Evolutionary conservation across 768 basidiomycete species (phyloP).

Genomic region (Auriscalpium orientale): DNA sequence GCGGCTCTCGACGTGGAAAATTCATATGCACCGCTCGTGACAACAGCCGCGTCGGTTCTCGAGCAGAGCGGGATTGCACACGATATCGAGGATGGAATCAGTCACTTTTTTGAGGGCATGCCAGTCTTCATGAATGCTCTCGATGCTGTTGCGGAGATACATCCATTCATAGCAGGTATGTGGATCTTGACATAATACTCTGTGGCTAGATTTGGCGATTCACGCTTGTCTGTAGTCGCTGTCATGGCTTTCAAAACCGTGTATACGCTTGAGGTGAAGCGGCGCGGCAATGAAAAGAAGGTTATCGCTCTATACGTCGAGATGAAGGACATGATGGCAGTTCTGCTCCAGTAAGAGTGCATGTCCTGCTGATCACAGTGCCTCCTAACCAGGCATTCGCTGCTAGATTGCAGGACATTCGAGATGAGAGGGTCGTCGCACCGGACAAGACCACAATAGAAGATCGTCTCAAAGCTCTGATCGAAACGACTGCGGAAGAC

Average conservation of each 20-base stretch:
- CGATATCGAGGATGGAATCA: constrained; percentile 8
- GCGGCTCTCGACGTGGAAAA: too few relatives aligned
- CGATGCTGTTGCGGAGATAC: constrained; percentile 21
- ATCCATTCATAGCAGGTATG: constrained; percentile 22
- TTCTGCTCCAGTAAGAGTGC: not conserved
- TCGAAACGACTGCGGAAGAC: constrained; percentile 17
- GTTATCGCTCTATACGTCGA: constrained; percentile 37
- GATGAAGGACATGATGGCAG: constrained; percentile 43
- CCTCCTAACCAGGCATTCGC: not conserved
- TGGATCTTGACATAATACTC: not conserved
- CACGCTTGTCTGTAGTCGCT: constrained; percentile 26
- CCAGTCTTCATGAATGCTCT: constrained; percentile 21
- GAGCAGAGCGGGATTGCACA: too few relatives aligned
- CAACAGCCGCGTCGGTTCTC: too few relatives aligned
- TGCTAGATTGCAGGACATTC: constrained; percentile 23
- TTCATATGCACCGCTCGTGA: too few relatives aligned
- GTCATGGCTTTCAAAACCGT: constrained; percentile 44
- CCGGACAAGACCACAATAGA: constrained; percentile 26
- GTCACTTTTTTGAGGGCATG: constrained; percentile 19
- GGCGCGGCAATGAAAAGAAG: constrained; percentile 45
- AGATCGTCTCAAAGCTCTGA: constrained; percentile 25
- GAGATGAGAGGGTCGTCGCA: constrained; percentile 20
- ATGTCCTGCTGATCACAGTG: not conserved
- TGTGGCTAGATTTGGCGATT: not conserved
- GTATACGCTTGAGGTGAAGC: constrained; percentile 38